phyloP scores from a whole-genome alignment of 192 early-diverging fungal genomes.

The Helicostylum pulchrum region DNA sequence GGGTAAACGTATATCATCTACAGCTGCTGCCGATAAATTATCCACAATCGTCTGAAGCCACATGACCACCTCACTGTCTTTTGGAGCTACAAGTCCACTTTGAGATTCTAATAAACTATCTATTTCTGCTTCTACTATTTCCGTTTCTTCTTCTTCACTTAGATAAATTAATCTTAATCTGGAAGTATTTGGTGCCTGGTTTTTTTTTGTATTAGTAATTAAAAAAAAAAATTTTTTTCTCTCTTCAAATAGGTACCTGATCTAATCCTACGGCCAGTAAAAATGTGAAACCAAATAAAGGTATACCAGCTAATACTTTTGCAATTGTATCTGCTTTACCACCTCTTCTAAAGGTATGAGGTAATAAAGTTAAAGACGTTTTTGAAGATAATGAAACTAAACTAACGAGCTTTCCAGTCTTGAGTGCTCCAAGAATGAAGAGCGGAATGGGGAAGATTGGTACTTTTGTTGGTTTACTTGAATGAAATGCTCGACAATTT shows the following conservation, averaged over 20 bases:
- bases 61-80: slow-evolving; percentile 24
- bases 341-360: slow-evolving; percentile 27
- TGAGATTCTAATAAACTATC: slow-evolving; percentile 21
- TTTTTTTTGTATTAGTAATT: background rate
- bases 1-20: slow-evolving; percentile 33
- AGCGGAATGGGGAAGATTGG: slow-evolving; percentile 38
- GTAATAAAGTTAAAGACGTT: slow-evolving; percentile 33
- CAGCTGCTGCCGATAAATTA: slow-evolving; percentile 24
- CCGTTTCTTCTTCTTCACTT: slow-evolving; percentile 48
- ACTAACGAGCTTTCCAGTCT: slow-evolving; percentile 36
- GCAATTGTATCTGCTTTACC: slow-evolving; percentile 1
- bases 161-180: slow-evolving; percentile 48
- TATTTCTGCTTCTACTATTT: slow-evolving; percentile 34
- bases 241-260: slow-evolving; percentile 13
- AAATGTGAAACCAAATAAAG: slow-evolving; percentile 26
- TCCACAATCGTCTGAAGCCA: slow-evolving; percentile 35
- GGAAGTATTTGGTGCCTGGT: slow-evolving; percentile 50
- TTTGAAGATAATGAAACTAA: slow-evolving; percentile 36
- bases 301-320: slow-evolving; percentile 31
- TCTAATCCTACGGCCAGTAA: slow-evolving; percentile 34
- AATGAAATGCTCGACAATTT: slow-evolving; percentile 26
- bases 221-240: background rate
- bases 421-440: slow-evolving; percentile 23
- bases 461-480: slow-evolving; percentile 7
- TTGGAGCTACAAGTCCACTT: slow-evolving; percentile 18